Base-by-base conservation (phyloP, 257 asterid genomes). In the Solanum peruvianum region DNA sequence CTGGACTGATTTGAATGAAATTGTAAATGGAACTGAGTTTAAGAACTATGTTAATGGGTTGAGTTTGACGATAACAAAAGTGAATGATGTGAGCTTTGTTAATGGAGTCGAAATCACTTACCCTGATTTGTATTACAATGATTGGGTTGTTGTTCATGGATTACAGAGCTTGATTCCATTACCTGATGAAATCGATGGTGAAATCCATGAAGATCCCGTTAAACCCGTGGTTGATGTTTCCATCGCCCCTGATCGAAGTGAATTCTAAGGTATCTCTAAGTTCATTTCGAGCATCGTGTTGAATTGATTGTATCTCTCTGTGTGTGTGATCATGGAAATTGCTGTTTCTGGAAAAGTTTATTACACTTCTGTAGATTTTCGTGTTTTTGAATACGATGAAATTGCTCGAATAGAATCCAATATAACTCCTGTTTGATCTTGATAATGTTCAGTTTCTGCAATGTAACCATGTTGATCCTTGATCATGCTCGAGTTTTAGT, bases 61-160 rank as follows among this genome's bases (percentile, higher is more conserved):
- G 83, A 84, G 84, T 81, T 31, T 96, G 92, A 83, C 44, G 87
- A 83, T 94, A 18, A 88, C 89, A 0, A 92, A 33, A 90, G 90
- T 90, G 69, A 92, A 86, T 60, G 86, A 85, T 67, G 71, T 70
- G 35, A 91, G 91, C 78, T 90, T 88, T 92, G 93, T 95, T 62
- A 95, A 94, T 87, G 98, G 98, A 9, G 93, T 90, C 14, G 92
- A 87, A 29, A 93, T 96, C 58, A 87, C 91, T 3, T 90, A 88
- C 78, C 97, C 99, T 0, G 95, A 92, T 16, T 85, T 96, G 98
- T 94, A 92, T 77, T 91, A 88, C 56, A 90, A 88, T 44, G 94
- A 92, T 18, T 87, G 92, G 91, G 62, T 95, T 75, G 95, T 91
- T 39, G 88, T 96, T 88, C 98, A 95, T 85, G 98, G 99, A 29